Evolutionary conservation across 495 filamentous ascomycete genomes (phyloP), one percentile per base, ranked within the genome.

Genomic region (Paragyromitra xinjiangensis): DNA sequence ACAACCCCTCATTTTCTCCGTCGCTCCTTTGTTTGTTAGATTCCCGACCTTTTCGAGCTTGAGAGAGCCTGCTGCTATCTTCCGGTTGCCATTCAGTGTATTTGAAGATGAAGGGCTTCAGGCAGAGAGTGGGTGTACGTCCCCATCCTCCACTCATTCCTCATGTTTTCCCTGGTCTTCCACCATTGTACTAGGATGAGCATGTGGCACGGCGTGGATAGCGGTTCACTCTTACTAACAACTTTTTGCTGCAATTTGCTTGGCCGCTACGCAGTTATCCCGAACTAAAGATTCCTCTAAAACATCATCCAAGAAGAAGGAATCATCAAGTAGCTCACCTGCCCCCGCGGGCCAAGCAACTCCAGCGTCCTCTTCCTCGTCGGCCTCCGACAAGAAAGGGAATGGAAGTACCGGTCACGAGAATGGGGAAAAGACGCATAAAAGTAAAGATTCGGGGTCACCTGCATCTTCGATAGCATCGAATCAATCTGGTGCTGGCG

Each of bases 71-170:
- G 26, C 37, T 59, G 39, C 44, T 77, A 67, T 71, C 59, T 78
- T 69, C 45, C 73, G 62, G 75, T 70, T 71, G 50, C 45, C 48
- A 67, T 66, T 67, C 48, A 67, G 80, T 81, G 75, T 81, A 81
- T 72, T 73, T 73, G 73, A 94, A 89, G 86, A 98, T 99, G 95
- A 98, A 97, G 87, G 91, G 93, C 83, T 97, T 99, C 85, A 92
- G 95, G 86, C 93, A 97, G 87, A 92, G 92, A 92, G 96, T 98
- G 87, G 95, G 95, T 92, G 81, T 75, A 77, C 58, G 77, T 81
- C 61, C 81, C 70, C 67, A 73, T 80, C 73, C 34, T 80, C 66
- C 77, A 80, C 73, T 73, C 44, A 64, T 75, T 65, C 72, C 77
- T 59, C 77, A 59, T 80, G 48, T 77, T 67, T 71, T 81, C 69